These are phyloP conservation scores for Candida nanaspora DNA, from an alignment of 805 yeast species.

Conservation along the genomic window DNA sequence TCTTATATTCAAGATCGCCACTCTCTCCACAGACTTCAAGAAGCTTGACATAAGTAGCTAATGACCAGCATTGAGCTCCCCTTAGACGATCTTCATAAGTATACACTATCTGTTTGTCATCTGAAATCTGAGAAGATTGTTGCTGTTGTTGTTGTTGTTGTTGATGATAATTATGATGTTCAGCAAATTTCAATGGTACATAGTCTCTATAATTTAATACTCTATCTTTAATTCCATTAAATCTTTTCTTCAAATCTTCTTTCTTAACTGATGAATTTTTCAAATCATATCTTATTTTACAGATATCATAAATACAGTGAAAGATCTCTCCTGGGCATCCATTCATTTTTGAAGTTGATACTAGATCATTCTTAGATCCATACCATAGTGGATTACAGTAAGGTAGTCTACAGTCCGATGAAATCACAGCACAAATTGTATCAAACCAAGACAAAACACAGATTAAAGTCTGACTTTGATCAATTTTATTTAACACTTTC, in stretches of 20 bases:
- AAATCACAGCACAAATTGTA: constrained; percentile 46
- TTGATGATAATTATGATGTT: background rate
- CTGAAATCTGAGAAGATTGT: too few species aligned
- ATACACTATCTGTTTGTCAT: constrained; percentile 5
- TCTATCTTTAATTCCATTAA: constrained; percentile 26
- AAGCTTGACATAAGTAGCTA: constrained; percentile 28
- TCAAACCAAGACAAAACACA: constrained; percentile 55
- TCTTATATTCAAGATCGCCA: constrained; percentile 1
- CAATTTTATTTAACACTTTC: constrained; percentile 35
- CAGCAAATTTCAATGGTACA: constrained; percentile 22
- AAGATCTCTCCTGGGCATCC: constrained; percentile 58
- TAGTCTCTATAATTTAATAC: constrained; percentile 42
- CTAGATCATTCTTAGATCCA: constrained; percentile 33
- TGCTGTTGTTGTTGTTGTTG: constrained; percentile 7
- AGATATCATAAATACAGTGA: constrained; percentile 36
- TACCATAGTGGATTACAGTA: constrained; percentile 47
- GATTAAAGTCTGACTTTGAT: constrained; percentile 41
- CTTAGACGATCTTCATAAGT: constrained; percentile 35
- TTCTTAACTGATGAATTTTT: too few species aligned
- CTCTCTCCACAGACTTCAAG: constrained; percentile 14
- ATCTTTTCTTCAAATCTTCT: too few species aligned
- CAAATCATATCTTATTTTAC: constrained; percentile 26
- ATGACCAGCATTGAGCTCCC: constrained; percentile 53
- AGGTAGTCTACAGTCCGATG: constrained; percentile 51
- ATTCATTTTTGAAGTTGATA: constrained; percentile 47